Conservation (phyloP, 352 stramenopile species). For the Pythium vanterpoolii region DNA sequence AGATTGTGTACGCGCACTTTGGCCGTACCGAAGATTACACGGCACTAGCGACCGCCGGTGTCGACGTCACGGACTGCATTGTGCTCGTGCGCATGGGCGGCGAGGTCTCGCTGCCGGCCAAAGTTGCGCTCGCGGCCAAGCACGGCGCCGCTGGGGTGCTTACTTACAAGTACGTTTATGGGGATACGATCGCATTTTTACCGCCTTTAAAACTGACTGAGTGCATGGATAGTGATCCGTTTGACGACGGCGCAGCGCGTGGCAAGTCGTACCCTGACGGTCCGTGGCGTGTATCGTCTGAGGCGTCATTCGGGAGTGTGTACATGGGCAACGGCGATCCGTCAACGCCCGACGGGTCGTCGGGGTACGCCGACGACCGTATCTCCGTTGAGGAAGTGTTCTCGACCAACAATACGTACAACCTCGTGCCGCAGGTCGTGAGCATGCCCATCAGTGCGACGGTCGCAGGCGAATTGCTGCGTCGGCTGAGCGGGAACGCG, state of each 20-base stretch:
- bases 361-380: conserved; percentile 46
- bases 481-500: conserved; percentile 20
- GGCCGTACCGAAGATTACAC: conserved; percentile 63
- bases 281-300: conserved; percentile 53
- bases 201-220: too few relatives aligned
- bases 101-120: conserved; percentile 63
- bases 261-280: conserved; percentile 61
- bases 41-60: conserved; percentile 40
- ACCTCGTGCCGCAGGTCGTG: conserved; percentile 65
- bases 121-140: conserved; percentile 61
- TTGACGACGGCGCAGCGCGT: conserved; percentile 47
- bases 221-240: conserved; percentile 42
- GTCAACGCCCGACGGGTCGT: conserved; percentile 72
- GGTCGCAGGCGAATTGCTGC: conserved; percentile 51
- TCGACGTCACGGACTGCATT: conserved; percentile 51
- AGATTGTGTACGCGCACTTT: conserved; percentile 77
- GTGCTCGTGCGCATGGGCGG: conserved; percentile 66
- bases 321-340: conserved; percentile 87
- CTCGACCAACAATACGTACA: conserved; percentile 79
- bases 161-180: conserved; percentile 66
- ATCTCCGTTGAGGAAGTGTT: conserved; percentile 77
- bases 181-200: not conserved
- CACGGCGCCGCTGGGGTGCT: conserved; percentile 59
- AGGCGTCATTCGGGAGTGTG: conserved; percentile 63
- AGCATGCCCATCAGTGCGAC: conserved; percentile 70